Percentiles rank a stretch among this genome's conserved stretches.
Conservation (phyloP, 495 filamentous ascomycete species). For the Hypoxylon crocopeplum region DNA sequence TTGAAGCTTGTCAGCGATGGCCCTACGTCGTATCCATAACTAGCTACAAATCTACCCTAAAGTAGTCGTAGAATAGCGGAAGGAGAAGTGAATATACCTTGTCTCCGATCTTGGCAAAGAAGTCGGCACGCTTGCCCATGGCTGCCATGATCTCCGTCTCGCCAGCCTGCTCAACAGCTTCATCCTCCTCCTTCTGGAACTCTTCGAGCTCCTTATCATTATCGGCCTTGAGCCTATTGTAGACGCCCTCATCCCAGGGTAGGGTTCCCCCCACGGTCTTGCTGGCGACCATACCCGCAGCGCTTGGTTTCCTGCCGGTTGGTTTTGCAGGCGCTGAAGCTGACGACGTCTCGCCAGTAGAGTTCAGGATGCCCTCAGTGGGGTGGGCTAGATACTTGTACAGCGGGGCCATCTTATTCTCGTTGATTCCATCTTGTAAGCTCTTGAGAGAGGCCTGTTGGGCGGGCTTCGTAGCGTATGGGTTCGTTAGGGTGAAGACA, state of each 20-base stretch:
- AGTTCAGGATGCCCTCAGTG: constrained; percentile 86
- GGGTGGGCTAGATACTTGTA: constrained; percentile 96
- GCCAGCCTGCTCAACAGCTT: constrained; percentile 91
- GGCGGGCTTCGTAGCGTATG: constrained; percentile 69
- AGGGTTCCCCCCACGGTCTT: constrained; percentile 68
- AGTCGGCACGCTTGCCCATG: constrained; percentile 91
- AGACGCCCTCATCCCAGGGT: constrained; percentile 89
- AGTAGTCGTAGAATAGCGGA: too few relatives aligned
- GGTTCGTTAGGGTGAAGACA: constrained; percentile 96
- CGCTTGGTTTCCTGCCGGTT: constrained; percentile 61
- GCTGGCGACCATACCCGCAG: constrained; percentile 76
- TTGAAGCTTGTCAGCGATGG: constrained; percentile 14
- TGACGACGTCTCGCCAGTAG: constrained; percentile 71
- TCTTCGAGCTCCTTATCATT: constrained; percentile 89
- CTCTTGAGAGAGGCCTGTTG: constrained; percentile 79
- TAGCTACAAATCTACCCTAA: neutral
- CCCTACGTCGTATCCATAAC: neutral
- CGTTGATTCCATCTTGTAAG: constrained; percentile 89
- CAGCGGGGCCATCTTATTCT: constrained; percentile 95
- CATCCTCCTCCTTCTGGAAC: constrained; percentile 95
- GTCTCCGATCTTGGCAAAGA: constrained; percentile 91
- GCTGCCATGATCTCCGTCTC: constrained; percentile 95
- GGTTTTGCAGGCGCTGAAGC: constrained; percentile 58
- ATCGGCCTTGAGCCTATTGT: constrained; percentile 82
- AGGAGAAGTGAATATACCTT: constrained; percentile 66